Evolutionary conservation across 805 yeast genomes (phyloP).

Genomic region (Kazachstania kunashirensis): DNA sequence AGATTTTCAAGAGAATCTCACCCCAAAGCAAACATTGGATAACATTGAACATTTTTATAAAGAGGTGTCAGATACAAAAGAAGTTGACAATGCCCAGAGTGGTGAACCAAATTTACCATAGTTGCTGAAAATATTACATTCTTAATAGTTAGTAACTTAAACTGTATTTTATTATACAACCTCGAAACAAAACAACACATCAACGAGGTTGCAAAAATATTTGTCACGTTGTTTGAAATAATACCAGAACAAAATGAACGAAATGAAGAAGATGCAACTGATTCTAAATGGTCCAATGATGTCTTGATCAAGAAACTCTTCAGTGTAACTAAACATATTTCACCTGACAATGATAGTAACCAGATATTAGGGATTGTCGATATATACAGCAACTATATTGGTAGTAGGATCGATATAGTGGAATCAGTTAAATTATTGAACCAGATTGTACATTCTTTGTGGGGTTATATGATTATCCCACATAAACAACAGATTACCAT

Average conservation of each 20-base stretch:
- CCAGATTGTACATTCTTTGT: conserved; percentile 35
- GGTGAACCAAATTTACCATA: too few relatives aligned
- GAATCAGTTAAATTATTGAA: conserved; percentile 19
- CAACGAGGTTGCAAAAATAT: conserved; percentile 30
- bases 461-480: conserved; percentile 44
- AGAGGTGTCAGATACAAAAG: conserved; percentile 13
- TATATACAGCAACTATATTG: conserved; percentile 26
- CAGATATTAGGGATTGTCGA: conserved; percentile 21
- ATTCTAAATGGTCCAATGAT: conserved; percentile 26
- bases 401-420: conserved; percentile 18
- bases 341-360: conserved; percentile 1
- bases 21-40: conserved; percentile 16
- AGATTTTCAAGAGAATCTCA: conserved; percentile 8
- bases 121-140: conserved; percentile 37
- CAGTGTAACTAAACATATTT: neutral
- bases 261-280: conserved; percentile 8
- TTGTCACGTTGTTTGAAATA: conserved; percentile 33
- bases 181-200: conserved; percentile 14
- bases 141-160: conserved; percentile 29
- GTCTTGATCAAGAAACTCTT: conserved; percentile 19
- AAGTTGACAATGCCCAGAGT: conserved; percentile 4
- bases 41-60: conserved; percentile 31
- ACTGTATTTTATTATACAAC: conserved; percentile 20
- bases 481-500: conserved; percentile 62
- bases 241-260: conserved; percentile 33